phyloP scores from a whole-genome alignment of 2,329 filamentous ascomycete species.

The Hypoxylon sp. region DNA sequence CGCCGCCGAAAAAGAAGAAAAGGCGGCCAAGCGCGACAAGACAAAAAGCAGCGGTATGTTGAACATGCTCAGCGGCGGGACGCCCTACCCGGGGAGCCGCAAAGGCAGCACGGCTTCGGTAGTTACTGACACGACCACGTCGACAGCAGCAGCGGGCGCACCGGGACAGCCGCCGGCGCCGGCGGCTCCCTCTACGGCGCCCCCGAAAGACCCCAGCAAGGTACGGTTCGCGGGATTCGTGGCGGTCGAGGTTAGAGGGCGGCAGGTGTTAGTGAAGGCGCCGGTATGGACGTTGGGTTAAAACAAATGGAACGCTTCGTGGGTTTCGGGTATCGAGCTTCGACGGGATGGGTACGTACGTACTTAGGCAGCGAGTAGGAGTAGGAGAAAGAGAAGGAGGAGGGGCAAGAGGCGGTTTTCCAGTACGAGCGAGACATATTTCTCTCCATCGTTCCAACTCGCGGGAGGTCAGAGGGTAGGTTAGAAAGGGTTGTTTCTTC shows the following conservation, averaged over 20 bases:
- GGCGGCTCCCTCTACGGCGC: conserved; percentile 33
- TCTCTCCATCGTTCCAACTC: neutral
- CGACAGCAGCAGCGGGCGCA: conserved; percentile 46
- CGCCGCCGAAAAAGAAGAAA: conserved; percentile 54
- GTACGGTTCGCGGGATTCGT: conserved; percentile 83
- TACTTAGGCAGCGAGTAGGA: neutral
- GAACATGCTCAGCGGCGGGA: conserved; percentile 49
- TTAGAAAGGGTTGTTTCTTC: too few species aligned
- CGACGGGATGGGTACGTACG: too few species aligned
- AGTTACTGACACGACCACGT: conserved; percentile 56
- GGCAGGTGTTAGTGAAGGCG: conserved; percentile 80
- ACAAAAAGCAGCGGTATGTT: conserved; percentile 63
- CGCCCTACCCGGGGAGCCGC: conserved; percentile 47
- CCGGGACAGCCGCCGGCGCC: conserved; percentile 9
- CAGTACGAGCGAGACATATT: neutral
- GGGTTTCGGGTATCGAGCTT: too few species aligned
- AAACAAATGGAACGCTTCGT: conserved; percentile 23
- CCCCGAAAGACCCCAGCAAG: conserved; percentile 62
- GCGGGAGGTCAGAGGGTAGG: too few species aligned
- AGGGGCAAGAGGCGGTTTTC: conserved; percentile 3
- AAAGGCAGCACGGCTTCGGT: conserved; percentile 53
- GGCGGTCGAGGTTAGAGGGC: conserved; percentile 78
- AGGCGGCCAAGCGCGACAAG: conserved; percentile 55
- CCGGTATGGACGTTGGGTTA: conserved; percentile 73
- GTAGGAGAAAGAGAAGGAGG: neutral